These are phyloP conservation scores for Austroboletus niveus DNA, from an alignment of 1,284 basidiomycete genomes.

Conservation along the genomic window DNA sequence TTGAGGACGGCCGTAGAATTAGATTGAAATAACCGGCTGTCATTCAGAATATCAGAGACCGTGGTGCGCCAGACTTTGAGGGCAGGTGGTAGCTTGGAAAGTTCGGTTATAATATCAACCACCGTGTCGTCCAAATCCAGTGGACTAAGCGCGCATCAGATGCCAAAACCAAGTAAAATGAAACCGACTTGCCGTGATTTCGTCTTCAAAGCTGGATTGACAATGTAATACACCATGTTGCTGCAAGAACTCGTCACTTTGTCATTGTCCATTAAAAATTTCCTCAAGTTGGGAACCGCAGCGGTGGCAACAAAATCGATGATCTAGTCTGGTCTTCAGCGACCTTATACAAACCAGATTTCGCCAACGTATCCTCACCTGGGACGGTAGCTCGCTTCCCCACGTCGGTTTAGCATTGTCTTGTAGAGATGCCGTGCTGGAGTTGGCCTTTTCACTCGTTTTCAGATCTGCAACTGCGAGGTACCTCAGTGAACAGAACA, in stretches of 20 bases:
- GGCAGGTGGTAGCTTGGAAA: slow-evolving; percentile 76
- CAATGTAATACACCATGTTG: slow-evolving; percentile 84
- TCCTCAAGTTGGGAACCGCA: slow-evolving; percentile 76
- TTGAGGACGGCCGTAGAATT: slow-evolving; percentile 50
- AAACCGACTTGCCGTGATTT: slow-evolving; percentile 53
- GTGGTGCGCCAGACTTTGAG: slow-evolving; percentile 84
- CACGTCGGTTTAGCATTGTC: slow-evolving; percentile 45
- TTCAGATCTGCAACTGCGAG: slow-evolving; percentile 37
- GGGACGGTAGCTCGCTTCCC: slow-evolving; percentile 47
- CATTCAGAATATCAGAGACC: slow-evolving; percentile 81
- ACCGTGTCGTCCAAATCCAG: slow-evolving; percentile 68
- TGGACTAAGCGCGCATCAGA: slow-evolving; percentile 44
- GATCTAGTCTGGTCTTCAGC: slow-evolving; percentile 46
- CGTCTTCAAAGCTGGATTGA: slow-evolving; percentile 77
- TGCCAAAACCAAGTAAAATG: neutral
- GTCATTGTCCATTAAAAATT: slow-evolving; percentile 84
- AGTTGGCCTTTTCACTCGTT: slow-evolving; percentile 56
- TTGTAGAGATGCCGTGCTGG: slow-evolving; percentile 40
- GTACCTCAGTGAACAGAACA: slow-evolving; percentile 1
- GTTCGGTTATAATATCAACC: slow-evolving; percentile 71
- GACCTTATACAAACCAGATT: neutral
- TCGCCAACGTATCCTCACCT: slow-evolving; percentile 39
- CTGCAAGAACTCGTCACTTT: slow-evolving; percentile 76
- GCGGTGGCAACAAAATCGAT: slow-evolving; percentile 70
- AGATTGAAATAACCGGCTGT: slow-evolving; percentile 85